Evolutionary conservation across 192 early-diverging fungal genomes (phyloP).

Genomic region (Endogone sp.): DNA sequence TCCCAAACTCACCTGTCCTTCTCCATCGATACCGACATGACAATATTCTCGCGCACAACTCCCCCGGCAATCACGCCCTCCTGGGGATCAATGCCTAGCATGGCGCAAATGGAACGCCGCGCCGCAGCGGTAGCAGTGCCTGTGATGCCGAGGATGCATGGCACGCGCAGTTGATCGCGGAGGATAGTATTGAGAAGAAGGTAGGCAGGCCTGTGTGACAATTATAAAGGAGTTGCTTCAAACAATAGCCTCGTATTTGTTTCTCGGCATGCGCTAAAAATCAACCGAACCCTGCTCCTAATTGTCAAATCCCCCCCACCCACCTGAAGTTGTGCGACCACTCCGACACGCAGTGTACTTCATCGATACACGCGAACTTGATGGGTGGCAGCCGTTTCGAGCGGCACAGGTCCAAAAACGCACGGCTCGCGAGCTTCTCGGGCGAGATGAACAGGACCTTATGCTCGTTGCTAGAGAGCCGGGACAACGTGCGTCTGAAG

Average conservation of each 20-base stretch:
- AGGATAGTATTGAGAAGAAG: conserved; percentile 53
- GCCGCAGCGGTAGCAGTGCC: conserved; percentile 66
- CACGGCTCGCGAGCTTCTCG: conserved; percentile 61
- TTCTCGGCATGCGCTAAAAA: background rate
- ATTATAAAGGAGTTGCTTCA: too few species aligned
- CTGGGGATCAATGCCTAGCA: conserved; percentile 52
- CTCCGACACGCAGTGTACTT: conserved; percentile 80
- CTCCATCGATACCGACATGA: conserved; percentile 48
- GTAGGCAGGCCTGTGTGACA: conserved; percentile 29
- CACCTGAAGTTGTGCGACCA: conserved; percentile 87
- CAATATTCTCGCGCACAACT: conserved; percentile 58
- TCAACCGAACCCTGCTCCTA: background rate
- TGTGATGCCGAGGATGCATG: conserved; percentile 65
- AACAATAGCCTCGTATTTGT: background rate
- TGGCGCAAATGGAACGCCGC: conserved; percentile 43
- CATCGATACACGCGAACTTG: conserved; percentile 68
- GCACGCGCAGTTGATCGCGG: conserved; percentile 33
- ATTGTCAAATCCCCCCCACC: background rate
- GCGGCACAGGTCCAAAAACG: conserved; percentile 51
- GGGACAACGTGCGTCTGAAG: conserved; percentile 33
- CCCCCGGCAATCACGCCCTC: conserved; percentile 47
- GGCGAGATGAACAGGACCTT: conserved; percentile 76
- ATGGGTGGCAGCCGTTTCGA: conserved; percentile 47
- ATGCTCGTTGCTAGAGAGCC: conserved; percentile 38
- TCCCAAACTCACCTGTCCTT: conserved; percentile 15